Conservation (phyloP, 441 rosid genomes). For the Gossypium trilobum region DNA sequence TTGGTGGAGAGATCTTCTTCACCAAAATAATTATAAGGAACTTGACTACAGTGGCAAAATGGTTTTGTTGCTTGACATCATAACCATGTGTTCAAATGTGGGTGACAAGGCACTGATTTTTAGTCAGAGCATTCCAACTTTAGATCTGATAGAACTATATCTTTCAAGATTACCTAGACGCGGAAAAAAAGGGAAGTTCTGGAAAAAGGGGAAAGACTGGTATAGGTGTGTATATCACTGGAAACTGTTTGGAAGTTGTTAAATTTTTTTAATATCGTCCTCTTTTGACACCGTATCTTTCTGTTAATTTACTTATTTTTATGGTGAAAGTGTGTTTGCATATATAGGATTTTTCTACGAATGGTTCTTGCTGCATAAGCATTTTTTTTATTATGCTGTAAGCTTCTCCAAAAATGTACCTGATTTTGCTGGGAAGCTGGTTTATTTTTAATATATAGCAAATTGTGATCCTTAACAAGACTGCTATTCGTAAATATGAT, state of each 20-base stretch:
- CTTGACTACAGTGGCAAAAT: constrained; percentile 85
- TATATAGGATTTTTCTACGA: background rate
- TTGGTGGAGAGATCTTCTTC: constrained; percentile 98
- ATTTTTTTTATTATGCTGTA: background rate
- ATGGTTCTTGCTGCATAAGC: background rate
- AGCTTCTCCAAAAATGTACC: background rate
- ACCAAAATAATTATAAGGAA: constrained; percentile 59
- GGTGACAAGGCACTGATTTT: constrained; percentile 93
- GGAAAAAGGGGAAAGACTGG: constrained; percentile 98
- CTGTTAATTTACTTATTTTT: background rate
- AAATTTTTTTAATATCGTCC: background rate
- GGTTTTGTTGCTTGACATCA: constrained; percentile 89
- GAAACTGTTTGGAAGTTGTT: background rate
- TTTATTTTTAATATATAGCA: background rate
- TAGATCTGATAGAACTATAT: constrained; percentile 91
- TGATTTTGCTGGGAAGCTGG: constrained; percentile 6
- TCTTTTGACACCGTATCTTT: background rate
- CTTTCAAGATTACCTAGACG: constrained; percentile 73
- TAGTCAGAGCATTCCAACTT: constrained; percentile 96
- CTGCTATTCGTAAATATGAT: background rate
- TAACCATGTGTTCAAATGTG: constrained; percentile 61
- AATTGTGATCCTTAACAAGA: background rate
- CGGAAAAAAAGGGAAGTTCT: constrained; percentile 67
- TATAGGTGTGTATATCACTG: constrained; percentile 51
- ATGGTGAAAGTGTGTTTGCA: background rate